phyloP scores from a whole-genome alignment of 192 early-diverging fungal species.

The Powellomyces hirtus region DNA sequence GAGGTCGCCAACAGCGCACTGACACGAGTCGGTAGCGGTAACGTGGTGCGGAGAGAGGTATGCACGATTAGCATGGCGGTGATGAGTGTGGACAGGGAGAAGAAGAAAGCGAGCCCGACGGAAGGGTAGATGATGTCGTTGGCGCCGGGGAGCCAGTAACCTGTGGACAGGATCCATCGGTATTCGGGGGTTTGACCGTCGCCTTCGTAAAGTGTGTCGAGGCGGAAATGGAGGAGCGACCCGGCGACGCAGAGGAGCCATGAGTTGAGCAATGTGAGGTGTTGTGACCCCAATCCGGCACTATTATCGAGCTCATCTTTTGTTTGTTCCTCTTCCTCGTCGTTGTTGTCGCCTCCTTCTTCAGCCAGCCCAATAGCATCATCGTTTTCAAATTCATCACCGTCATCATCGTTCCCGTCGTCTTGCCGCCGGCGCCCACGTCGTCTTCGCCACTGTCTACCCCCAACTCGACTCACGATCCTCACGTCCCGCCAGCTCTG shows the following conservation, averaged over 20 bases:
- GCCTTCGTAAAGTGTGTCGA: slow-evolving; percentile 25
- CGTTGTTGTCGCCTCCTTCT: background rate
- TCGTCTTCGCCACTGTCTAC: background rate
- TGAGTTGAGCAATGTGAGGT: slow-evolving; percentile 2
- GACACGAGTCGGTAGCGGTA: background rate
- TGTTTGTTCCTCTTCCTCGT: background rate
- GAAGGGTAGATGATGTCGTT: slow-evolving; percentile 24
- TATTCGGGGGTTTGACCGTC: slow-evolving; percentile 11
- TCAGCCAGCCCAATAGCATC: slow-evolving; percentile 1
- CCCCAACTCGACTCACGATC: background rate
- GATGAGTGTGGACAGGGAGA: background rate
- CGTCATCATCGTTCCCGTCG: background rate
- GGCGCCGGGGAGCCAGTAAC: slow-evolving; percentile 24
- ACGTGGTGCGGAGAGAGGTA: slow-evolving; percentile 4
- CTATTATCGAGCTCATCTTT: background rate
- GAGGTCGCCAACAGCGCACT: background rate
- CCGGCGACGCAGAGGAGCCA: slow-evolving; percentile 12
- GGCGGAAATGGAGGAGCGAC: slow-evolving; percentile 16
- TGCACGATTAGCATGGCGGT: background rate
- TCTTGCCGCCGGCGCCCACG: background rate
- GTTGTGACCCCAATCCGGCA: background rate
- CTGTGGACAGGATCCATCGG: slow-evolving; percentile 19
- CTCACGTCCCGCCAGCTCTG: background rate
- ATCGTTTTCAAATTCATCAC: background rate
- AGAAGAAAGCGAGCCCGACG: slow-evolving; percentile 12